phyloP scores from a whole-genome alignment of 208 protist species.

The Naegleria gruberi region DNA sequence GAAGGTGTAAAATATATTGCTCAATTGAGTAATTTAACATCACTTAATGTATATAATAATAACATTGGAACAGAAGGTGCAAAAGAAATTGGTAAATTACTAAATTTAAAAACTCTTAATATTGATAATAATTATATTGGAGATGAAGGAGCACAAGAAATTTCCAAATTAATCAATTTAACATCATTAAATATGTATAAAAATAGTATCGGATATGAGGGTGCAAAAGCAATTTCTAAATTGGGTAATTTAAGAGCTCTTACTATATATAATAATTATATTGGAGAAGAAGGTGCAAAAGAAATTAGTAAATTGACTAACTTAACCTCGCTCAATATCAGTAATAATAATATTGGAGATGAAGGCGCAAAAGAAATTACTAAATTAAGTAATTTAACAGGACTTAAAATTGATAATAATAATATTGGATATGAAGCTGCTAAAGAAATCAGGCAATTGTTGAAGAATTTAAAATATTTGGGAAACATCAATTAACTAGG shows the following conservation, averaged over 20 bases:
- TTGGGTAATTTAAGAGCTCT: background rate
- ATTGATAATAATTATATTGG: background rate
- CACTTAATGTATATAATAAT: too few relatives aligned
- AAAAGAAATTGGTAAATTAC: background rate
- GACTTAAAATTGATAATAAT: background rate
- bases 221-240: background rate
- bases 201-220: background rate
- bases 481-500: too few relatives aligned
- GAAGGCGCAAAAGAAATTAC: too few relatives aligned
- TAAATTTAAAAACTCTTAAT: background rate
- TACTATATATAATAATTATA: too few relatives aligned
- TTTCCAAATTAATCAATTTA: background rate
- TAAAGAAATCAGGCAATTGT: background rate
- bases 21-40: too few relatives aligned
- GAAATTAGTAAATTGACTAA: too few relatives aligned
- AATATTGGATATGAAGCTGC: too few relatives aligned
- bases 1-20: background rate
- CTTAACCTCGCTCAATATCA: too few relatives aligned
- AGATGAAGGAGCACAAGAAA: background rate
- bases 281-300: too few relatives aligned
- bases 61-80: too few relatives aligned
- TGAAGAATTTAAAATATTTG: background rate
- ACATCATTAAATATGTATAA: background rate
- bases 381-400: too few relatives aligned
- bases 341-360: too few relatives aligned